Conservation (phyloP, 2,329 filamentous ascomycete genomes). For the Botryotinia convoluta region DNA sequence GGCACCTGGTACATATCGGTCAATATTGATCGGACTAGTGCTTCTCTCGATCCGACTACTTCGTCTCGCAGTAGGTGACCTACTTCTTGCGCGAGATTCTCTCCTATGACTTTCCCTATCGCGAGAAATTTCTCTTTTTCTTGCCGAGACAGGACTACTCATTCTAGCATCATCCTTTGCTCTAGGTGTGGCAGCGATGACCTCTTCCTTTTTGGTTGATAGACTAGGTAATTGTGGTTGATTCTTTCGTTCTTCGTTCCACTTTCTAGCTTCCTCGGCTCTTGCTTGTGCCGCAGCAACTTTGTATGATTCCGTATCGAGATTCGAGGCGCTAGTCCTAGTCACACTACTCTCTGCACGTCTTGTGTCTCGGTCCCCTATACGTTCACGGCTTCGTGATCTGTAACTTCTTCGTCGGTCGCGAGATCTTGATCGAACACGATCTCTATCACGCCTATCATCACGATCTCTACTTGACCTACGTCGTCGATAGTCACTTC, state of each 20-base stretch:
- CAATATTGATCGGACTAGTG: slow-evolving; percentile 37
- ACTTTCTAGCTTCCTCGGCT: slow-evolving; percentile 60
- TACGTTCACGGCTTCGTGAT: slow-evolving; percentile 29
- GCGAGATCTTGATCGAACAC: slow-evolving; percentile 24
- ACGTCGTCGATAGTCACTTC: slow-evolving; percentile 32
- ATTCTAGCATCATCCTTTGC: slow-evolving; percentile 25
- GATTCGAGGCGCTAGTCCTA: slow-evolving; percentile 19
- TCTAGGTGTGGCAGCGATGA: slow-evolving; percentile 22
- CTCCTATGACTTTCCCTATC: slow-evolving; percentile 34
- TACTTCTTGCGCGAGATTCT: slow-evolving; percentile 37
- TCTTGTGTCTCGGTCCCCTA: slow-evolving; percentile 28
- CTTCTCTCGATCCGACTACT: slow-evolving; percentile 36
- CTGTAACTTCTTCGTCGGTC: slow-evolving; percentile 33
- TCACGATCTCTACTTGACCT: slow-evolving; percentile 32
- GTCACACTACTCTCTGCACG: slow-evolving; percentile 21
- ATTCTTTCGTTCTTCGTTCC: slow-evolving; percentile 58
- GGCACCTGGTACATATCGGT: slow-evolving; percentile 38
- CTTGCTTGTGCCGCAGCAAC: slow-evolving; percentile 61
- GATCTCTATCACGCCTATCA: slow-evolving; percentile 33
- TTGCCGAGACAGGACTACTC: slow-evolving; percentile 30
- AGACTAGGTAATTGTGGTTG: slow-evolving; percentile 50
- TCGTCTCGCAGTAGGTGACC: slow-evolving; percentile 32
- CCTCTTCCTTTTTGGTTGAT: slow-evolving; percentile 27
- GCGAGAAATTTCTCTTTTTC: slow-evolving; percentile 36
- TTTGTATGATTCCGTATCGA: slow-evolving; percentile 45